Base-by-base conservation (phyloP, 2,329 filamentous ascomycete species). In the Sporothrix curviconia region DNA sequence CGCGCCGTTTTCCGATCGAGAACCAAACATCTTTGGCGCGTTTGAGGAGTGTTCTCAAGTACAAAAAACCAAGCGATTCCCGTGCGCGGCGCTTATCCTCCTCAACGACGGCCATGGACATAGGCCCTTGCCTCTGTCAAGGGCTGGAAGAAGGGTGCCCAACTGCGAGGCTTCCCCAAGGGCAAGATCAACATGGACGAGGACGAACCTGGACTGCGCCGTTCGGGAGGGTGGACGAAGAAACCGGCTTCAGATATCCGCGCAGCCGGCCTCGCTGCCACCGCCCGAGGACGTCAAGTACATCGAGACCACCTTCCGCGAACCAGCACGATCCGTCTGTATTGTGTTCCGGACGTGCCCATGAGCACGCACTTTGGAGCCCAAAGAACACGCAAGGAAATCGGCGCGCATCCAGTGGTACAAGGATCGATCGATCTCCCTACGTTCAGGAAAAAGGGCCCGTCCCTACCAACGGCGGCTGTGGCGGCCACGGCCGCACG, bases 141-240 rank as follows among this genome's bases (percentile, higher is more conserved):
- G 69, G 95, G 94, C 15, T 99, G 92, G 90, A 99, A 97, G 77
- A 97, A 96, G 70, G 86, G 87, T 34, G 89, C 92, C n/a, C 12
- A 92, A 87, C 68, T 99, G 94, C n/a, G n/a, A 94, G 95, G 91
- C 69, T 99, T 99, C 59, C 94, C 94, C 0, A 78, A 92, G 52
- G 95, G 94, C 39, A 99, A 99, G 75, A 97, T 99, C 74, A 96
- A 96, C 76, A 95, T 96, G 73, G 90, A 95, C 66, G 94, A 99
- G 71, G 85, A 89, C 59, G 92, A n/a, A 99, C 67, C 73, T 97
- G 57, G 91, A 94, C 68, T 99, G 95, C 71, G 94, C 95, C 24
- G 81, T 96, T 53, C 84, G 94, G 53, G 94, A 99, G 68, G n/a
- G 92, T 96, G 4, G 94, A 92, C 68, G 94, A 99, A 71, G 94